Conservation (phyloP, 208 protist species). For the Trypanosoma cruzi region DNA sequence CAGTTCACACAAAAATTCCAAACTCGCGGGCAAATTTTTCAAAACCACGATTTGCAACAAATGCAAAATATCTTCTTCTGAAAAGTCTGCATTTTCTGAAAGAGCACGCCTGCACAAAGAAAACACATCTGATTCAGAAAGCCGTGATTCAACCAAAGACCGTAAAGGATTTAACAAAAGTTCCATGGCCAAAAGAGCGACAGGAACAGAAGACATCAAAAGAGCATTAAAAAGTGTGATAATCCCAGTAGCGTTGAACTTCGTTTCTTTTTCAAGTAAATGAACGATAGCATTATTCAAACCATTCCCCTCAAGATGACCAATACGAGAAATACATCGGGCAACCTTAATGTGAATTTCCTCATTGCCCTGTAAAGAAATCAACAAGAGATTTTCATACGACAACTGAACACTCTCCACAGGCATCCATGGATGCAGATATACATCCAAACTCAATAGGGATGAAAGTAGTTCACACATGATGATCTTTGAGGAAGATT, state of each 20-base stretch:
- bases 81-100: slow-evolving; percentile 4
- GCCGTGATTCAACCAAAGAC: not conserved
- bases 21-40: slow-evolving; percentile 13
- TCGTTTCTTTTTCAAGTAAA: slow-evolving; percentile 1
- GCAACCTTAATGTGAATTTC: slow-evolving; percentile 11
- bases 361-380: slow-evolving; percentile 17
- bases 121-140: slow-evolving; percentile 22
- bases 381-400: slow-evolving; percentile 33
- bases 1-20: slow-evolving; percentile 32
- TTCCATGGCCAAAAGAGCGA: slow-evolving; percentile 18
- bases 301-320: slow-evolving; percentile 22
- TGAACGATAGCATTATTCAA: slow-evolving; percentile 12
- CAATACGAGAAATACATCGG: slow-evolving; percentile 26
- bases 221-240: slow-evolving; percentile 22
- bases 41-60: slow-evolving; percentile 1
- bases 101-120: slow-evolving; percentile 24
- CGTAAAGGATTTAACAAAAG: slow-evolving; percentile 17
- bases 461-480: slow-evolving; percentile 52
- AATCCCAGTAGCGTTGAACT: not conserved
- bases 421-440: slow-evolving; percentile 40
- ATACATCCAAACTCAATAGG: slow-evolving; percentile 40
- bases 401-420: slow-evolving; percentile 20
- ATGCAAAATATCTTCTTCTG: slow-evolving; percentile 12
- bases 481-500: slow-evolving; percentile 37
- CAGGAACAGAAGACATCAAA: slow-evolving; percentile 16